These are phyloP conservation scores for Vigna radiata DNA, from an alignment of 306 rosid genomes.

Conservation along the genomic window DNA sequence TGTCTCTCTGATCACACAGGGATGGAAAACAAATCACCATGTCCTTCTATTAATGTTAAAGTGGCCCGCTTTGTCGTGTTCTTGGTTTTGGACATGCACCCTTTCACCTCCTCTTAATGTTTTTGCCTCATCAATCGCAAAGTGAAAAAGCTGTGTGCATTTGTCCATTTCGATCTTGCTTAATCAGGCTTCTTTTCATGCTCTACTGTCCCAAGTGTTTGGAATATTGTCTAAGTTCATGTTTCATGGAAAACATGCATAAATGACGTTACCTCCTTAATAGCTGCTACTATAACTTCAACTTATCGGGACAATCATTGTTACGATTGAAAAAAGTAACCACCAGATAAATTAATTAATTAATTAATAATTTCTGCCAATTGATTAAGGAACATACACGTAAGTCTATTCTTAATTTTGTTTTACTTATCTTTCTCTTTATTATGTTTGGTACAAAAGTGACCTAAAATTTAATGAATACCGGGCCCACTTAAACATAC, in stretches of 20 bases:
- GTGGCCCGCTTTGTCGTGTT: slow-evolving; percentile 41
- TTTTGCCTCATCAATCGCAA: slow-evolving; percentile 34
- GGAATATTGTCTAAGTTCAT: slow-evolving; percentile 14
- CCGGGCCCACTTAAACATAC: background rate
- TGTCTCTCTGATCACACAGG: slow-evolving; percentile 41
- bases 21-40: slow-evolving; percentile 48
- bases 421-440: background rate
- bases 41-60: slow-evolving; percentile 40
- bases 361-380: background rate
- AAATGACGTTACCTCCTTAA: background rate
- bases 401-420: no score
- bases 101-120: slow-evolving; percentile 31
- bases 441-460: background rate
- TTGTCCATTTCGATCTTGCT: slow-evolving; percentile 45
- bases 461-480: background rate
- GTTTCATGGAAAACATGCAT: background rate
- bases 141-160: slow-evolving; percentile 41
- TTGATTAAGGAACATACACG: background rate
- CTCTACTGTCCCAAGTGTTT: slow-evolving; percentile 34
- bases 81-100: slow-evolving; percentile 39
- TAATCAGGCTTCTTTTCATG: slow-evolving; percentile 32
- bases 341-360: background rate
- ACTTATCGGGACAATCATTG: background rate
- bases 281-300: background rate
- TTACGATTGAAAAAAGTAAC: background rate